Conservation (phyloP, 2,329 filamentous ascomycete genomes). For the Pestalotiopsis sp. region DNA sequence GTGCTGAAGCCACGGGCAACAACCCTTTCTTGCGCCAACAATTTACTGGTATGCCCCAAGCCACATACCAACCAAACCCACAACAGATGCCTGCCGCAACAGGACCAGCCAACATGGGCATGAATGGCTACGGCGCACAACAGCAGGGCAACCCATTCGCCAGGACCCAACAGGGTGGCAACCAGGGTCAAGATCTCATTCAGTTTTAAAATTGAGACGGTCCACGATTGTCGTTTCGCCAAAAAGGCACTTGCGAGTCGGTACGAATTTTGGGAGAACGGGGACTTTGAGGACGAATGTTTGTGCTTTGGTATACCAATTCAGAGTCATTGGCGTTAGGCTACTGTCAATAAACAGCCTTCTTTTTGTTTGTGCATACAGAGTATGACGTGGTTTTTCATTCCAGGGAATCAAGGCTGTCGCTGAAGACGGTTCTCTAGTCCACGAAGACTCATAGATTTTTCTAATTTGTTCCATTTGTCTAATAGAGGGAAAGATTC, state of each 20-base stretch:
- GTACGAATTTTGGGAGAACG: not conserved
- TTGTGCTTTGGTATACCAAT: slow-evolving; percentile 2
- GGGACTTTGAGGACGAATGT: not conserved
- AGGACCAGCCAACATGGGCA: slow-evolving; percentile 57
- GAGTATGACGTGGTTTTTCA: not conserved
- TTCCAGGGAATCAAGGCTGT: not conserved
- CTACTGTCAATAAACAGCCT: slow-evolving; percentile 7
- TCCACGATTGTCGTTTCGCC: not conserved
- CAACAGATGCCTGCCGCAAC: slow-evolving; percentile 57
- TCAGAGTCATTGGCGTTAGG: slow-evolving; percentile 10
- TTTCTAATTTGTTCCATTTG: not conserved
- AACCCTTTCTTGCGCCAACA: slow-evolving; percentile 90
- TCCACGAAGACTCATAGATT: not conserved
- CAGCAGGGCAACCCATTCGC: slow-evolving; percentile 58
- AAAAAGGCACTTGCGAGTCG: not conserved
- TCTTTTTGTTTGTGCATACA: not conserved
- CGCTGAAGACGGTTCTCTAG: not conserved
- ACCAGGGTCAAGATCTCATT: slow-evolving; percentile 62
- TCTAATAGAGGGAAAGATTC: not conserved
- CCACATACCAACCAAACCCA: slow-evolving; percentile 49
- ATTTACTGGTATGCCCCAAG: slow-evolving; percentile 74
- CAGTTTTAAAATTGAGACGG: slow-evolving; percentile 52
- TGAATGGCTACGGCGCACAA: slow-evolving; percentile 49
- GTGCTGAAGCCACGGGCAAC: slow-evolving; percentile 72
- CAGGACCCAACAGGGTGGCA: slow-evolving; percentile 49